Conservation (phyloP, 2,329 filamentous ascomycete species). For the Colletotrichum scovillei region DNA sequence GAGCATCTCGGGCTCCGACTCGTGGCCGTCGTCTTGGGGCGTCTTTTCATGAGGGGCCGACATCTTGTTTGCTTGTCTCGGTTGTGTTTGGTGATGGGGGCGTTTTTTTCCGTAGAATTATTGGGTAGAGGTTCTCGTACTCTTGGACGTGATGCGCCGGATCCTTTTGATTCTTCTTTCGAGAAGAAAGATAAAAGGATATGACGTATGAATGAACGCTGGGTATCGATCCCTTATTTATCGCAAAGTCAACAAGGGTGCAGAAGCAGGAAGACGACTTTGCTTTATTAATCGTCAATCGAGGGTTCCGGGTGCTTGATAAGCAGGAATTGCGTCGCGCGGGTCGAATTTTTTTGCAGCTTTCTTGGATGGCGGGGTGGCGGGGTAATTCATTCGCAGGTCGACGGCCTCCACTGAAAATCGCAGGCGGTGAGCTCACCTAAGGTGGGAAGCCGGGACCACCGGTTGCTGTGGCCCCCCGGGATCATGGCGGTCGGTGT, state of each 20-base stretch:
- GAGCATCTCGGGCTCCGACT: slow-evolving; percentile 73
- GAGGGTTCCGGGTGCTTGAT: slow-evolving; percentile 32
- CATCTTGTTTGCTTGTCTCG: slow-evolving; percentile 9
- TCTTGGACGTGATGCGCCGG: slow-evolving; percentile 5
- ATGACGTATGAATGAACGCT: neutral
- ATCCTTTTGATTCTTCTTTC: neutral
- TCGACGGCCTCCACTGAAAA: neutral
- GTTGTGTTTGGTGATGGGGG: neutral
- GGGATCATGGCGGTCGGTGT: slow-evolving; percentile 10
- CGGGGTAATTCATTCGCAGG: slow-evolving; percentile 20
- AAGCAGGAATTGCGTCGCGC: slow-evolving; percentile 19
- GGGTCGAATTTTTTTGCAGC: slow-evolving; percentile 24
- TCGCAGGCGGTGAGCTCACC: slow-evolving; percentile 25
- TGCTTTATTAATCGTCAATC: slow-evolving; percentile 29
- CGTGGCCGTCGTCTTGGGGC: slow-evolving; percentile 26
- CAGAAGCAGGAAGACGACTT: neutral
- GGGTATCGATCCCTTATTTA: slow-evolving; percentile 19
- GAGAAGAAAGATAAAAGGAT: too few species aligned
- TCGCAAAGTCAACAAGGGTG: neutral
- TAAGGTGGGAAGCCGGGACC: neutral
- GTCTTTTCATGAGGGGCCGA: slow-evolving; percentile 24
- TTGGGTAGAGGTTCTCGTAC: neutral
- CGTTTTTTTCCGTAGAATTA: neutral
- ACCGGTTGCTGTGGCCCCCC: neutral
- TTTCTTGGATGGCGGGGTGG: slow-evolving; percentile 32